Conservation (phyloP, 352 stramenopile genomes). For the Lagenidium sp. region DNA sequence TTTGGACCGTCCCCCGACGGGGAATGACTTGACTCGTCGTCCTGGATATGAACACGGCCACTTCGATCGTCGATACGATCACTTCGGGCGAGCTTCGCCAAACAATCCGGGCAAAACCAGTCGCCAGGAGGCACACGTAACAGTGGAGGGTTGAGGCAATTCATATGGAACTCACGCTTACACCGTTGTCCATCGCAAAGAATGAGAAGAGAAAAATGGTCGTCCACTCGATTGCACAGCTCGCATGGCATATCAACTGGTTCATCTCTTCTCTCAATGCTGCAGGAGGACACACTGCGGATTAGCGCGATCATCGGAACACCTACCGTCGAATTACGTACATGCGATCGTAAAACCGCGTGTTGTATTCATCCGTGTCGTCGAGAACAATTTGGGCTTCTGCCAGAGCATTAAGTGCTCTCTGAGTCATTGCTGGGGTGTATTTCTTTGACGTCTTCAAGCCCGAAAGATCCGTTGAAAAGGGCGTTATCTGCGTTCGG, state of each 20-base stretch:
- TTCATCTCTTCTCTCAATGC: conserved; percentile 60
- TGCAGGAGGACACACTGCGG: conserved; percentile 18
- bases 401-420: conserved; percentile 35
- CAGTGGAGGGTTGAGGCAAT: conserved; percentile 65
- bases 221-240: conserved; percentile 70
- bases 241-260: conserved; percentile 75
- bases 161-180: conserved; percentile 84
- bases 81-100: too few species aligned
- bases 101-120: conserved; percentile 80
- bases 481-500: conserved; percentile 59
- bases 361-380: conserved; percentile 36
- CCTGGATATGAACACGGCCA: conserved; percentile 1
- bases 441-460: conserved; percentile 66
- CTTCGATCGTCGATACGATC: conserved; percentile 3
- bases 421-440: conserved; percentile 53
- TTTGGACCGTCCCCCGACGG: conserved; percentile 8
- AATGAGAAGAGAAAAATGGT: conserved; percentile 76
- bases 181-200: conserved; percentile 78
- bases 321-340: conserved; percentile 18
- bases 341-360: conserved; percentile 75
- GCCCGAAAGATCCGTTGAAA: conserved; percentile 48
- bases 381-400: conserved; percentile 64
- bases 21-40: conserved; percentile 1
- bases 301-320: neutral
- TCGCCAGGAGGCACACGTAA: conserved; percentile 47